phyloP scores from a whole-genome alignment of 148 eudicot species.

The Vaccinium myrtillus region DNA sequence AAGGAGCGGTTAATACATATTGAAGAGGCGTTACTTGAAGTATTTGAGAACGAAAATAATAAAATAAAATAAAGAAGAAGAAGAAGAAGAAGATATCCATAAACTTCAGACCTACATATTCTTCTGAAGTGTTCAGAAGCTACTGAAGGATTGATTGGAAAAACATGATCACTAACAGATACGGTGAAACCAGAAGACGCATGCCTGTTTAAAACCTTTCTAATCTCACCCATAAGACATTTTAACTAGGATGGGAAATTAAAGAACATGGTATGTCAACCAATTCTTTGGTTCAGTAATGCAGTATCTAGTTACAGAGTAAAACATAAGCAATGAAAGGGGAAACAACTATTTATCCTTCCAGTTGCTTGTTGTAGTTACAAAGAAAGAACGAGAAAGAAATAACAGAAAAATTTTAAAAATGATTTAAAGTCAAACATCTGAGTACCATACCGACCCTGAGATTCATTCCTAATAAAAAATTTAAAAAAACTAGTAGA shows the following conservation, averaged over 20 bases:
- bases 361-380: not conserved
- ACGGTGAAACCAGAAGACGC: not conserved
- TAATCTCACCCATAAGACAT: not conserved
- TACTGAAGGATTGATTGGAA: not conserved
- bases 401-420: not conserved
- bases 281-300: not conserved
- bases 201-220: constrained; percentile 6
- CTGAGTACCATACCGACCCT: not conserved
- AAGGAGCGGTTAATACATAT: not conserved
- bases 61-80: no score
- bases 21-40: not conserved
- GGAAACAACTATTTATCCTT: not conserved
- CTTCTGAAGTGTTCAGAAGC: not conserved
- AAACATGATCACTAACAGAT: not conserved
- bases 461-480: constrained; percentile 5
- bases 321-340: not conserved
- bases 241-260: not conserved
- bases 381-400: not conserved
- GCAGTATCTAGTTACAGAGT: not conserved
- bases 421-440: not conserved
- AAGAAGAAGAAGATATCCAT: not conserved
- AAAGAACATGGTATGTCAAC: not conserved
- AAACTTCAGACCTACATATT: not conserved
- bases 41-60: not conserved
- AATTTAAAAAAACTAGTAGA: not conserved